These are phyloP conservation scores for Prunus davidiana DNA, from an alignment of 306 rosid species.

Conservation along the genomic window DNA sequence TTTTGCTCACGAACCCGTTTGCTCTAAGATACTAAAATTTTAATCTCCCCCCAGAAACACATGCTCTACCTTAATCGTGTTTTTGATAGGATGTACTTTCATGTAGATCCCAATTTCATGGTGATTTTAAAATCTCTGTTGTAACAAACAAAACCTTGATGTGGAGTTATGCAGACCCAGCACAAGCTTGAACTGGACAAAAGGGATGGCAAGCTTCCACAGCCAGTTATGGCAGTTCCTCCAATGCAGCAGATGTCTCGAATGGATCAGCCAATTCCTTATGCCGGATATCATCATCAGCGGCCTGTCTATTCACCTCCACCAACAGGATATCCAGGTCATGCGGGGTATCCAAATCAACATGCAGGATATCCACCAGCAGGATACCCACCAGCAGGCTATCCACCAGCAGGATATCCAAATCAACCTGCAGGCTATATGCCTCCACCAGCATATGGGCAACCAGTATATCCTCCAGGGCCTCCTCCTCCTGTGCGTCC, in stretches of 20 bases:
- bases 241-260: constrained; percentile 67
- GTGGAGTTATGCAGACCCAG: constrained; percentile 57
- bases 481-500: constrained; percentile 28
- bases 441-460: constrained; percentile 30
- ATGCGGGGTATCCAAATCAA: constrained; percentile 25
- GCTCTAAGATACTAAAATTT: background rate
- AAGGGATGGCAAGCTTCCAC: constrained; percentile 62
- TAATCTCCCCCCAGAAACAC: background rate
- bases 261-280: constrained; percentile 40
- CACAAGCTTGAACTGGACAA: constrained; percentile 78
- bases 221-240: constrained; percentile 48
- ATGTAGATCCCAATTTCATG: background rate
- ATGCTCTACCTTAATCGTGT: background rate
- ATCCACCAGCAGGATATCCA: constrained; percentile 23
- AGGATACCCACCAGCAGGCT: background rate
- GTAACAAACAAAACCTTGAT: background rate
- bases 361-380: constrained; percentile 32
- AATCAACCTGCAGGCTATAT: constrained; percentile 20
- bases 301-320: constrained; percentile 18
- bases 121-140: background rate
- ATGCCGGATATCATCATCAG: constrained; percentile 34
- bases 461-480: constrained; percentile 7
- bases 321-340: constrained; percentile 34
- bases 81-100: background rate
- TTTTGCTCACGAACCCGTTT: background rate